These are phyloP conservation scores for Carex arenaria DNA, from an alignment of 202 grass and related monocot species.

Conservation along the genomic window DNA sequence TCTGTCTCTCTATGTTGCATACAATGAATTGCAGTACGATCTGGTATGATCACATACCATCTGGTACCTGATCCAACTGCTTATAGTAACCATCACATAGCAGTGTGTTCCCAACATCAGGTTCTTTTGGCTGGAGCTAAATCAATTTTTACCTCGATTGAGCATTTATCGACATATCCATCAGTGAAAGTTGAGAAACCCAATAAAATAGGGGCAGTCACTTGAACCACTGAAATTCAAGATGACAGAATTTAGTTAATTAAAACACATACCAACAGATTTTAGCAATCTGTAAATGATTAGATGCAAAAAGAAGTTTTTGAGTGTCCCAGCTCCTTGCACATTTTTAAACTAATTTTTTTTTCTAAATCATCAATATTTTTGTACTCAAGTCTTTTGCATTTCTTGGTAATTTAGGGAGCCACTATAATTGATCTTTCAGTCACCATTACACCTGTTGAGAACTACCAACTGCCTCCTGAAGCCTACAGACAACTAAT, in stretches of 20 bases:
- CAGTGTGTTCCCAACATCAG: background rate
- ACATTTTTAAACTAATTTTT: background rate
- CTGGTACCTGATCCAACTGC: background rate
- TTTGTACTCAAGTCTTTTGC: background rate
- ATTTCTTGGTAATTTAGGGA: slow-evolving; percentile 43
- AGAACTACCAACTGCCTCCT: slow-evolving; percentile 79
- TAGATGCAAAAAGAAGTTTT: background rate
- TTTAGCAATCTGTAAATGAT: background rate
- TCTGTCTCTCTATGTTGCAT: slow-evolving; percentile 3
- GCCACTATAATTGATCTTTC: slow-evolving; percentile 82
- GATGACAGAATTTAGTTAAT: background rate
- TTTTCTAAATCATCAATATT: slow-evolving; percentile 5
- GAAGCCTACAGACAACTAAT: slow-evolving; percentile 42
- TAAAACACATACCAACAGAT: background rate
- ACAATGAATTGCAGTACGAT: background rate
- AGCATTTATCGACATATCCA: background rate
- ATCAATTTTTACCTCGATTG: background rate
- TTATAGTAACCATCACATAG: background rate
- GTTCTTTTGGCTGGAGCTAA: background rate
- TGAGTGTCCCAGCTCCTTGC: background rate
- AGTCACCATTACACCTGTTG: slow-evolving; percentile 68
- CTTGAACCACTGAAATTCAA: background rate
- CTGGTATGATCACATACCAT: background rate
- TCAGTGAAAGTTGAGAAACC: background rate
- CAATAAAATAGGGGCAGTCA: background rate